phyloP scores from a whole-genome alignment of 2,329 filamentous ascomycete species.

The Seiridium cupressi region DNA sequence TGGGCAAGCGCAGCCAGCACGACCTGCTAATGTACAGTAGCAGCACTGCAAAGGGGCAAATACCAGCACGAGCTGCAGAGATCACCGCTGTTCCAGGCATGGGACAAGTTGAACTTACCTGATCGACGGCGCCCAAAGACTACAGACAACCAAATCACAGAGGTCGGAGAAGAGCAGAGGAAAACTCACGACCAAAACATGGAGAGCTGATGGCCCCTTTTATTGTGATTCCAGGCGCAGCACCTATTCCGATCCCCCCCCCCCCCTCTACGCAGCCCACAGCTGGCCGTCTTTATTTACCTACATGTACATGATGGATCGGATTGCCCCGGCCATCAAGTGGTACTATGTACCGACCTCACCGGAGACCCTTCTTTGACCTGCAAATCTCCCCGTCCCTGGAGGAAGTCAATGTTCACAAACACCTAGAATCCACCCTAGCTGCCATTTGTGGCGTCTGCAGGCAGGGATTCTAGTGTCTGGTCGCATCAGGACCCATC shows the following conservation, averaged over 20 bases:
- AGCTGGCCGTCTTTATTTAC: neutral
- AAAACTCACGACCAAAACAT: neutral
- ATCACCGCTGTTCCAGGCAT: neutral
- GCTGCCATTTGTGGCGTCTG: conserved; percentile 4
- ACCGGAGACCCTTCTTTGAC: neutral
- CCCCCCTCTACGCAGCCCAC: neutral
- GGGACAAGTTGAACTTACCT: conserved; percentile 1
- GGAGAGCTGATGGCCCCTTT: neutral
- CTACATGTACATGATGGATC: neutral
- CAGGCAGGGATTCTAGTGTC: conserved; percentile 3
- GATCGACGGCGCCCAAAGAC: neutral
- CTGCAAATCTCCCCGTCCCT: conserved; percentile 6
- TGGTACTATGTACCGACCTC: neutral
- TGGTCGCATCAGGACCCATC: conserved; percentile 6
- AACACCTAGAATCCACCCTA: conserved; percentile 2
- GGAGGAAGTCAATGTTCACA: conserved; percentile 2
- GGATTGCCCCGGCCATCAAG: conserved; percentile 1
- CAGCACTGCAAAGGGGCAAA: neutral
- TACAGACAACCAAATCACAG: neutral
- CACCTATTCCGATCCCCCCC: neutral
- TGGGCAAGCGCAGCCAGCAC: neutral
- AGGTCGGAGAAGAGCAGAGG: conserved; percentile 5
- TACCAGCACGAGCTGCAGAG: neutral
- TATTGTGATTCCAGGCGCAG: neutral
- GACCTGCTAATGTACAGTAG: neutral